Base-by-base conservation (phyloP, 208 protist genomes). In the Trypanosoma rangeli region DNA sequence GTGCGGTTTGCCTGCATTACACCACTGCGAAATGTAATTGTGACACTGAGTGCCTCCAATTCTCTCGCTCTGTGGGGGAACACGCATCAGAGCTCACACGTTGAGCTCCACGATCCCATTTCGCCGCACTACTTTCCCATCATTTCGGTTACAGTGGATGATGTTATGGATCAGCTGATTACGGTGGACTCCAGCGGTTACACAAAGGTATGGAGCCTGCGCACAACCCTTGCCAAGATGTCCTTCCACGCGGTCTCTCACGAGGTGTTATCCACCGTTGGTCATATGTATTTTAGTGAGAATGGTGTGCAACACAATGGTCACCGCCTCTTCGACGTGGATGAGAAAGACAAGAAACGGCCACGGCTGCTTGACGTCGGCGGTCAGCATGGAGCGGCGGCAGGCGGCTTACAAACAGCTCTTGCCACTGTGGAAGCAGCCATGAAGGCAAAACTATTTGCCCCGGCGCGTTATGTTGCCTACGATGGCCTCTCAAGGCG, bases 151-250 rank as follows among this genome's bases (percentile, higher is more conserved):
- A 74, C 79, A 29, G 81, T 89, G 28, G 85, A 85, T 65, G 83
- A 88, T 29, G 73, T 74, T 42, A 70, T 94, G 15, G 84, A 89
- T 26, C 87, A 94, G 70, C 44, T 94, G 5, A 84, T 90, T 44
- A 83, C 87, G 13, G 66, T 83, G 15, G 87, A 91, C 70, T 74
- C 68, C 46, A 89, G 79, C 56, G 83, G 81, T 13, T 85, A 84
- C 66, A 79, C 83, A 57, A 94, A 94, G 79, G 85, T 94, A 22
- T 94, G 87, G 87, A 85, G 73, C 55, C 52, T 94, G 50, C 64
- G 78, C 9, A 85, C 70, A 22, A 66, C 61, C 31, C 61, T 83
- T 28, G 77, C 77, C 3, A 68, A 84, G n/a, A 80, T 77, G 22
- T 89, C 87, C 33, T 94, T 94, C 68, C 87, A 86, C 53, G 87